Conservation (phyloP, 805 yeast species). For the Monosporozyma solicola region DNA sequence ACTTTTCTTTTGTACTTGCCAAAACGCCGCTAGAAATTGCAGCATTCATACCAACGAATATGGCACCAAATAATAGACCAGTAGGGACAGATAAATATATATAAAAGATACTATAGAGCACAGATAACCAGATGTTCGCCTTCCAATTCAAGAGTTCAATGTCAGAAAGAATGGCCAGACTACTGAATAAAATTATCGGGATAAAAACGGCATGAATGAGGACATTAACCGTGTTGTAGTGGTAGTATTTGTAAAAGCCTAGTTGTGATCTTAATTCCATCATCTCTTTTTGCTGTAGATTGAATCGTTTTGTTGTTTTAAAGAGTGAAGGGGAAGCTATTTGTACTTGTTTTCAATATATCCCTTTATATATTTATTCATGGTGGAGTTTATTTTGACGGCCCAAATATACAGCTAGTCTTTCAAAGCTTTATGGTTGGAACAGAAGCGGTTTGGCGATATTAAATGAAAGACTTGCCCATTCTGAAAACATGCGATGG, state of each 20-base stretch:
- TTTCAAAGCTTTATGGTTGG: neutral
- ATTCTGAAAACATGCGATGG: too few relatives aligned
- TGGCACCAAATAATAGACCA: conserved; percentile 39
- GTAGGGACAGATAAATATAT: conserved; percentile 42
- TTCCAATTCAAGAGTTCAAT: neutral
- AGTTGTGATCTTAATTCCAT: conserved; percentile 34
- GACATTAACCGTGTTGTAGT: conserved; percentile 51
- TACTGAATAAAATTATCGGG: conserved; percentile 60
- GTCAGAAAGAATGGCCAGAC: conserved; percentile 18
- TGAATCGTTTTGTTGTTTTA: neutral
- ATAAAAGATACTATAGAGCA: conserved; percentile 40
- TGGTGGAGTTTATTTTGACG: neutral
- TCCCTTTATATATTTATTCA: neutral
- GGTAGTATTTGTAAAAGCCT: conserved; percentile 52
- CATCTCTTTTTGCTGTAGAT: neutral
- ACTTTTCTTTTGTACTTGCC: neutral
- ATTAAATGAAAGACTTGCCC: too few relatives aligned
- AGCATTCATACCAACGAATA: conserved; percentile 30
- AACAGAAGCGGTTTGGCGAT: neutral
- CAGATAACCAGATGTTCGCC: conserved; percentile 25
- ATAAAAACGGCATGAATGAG: conserved; percentile 69
- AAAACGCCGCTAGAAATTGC: conserved; percentile 11
- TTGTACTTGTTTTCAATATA: neutral
- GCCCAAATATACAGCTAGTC: neutral
- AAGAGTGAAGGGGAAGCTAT: neutral